Evolutionary conservation across 2,329 filamentous ascomycete species (phyloP).

Genomic region (Cercospora sesami): DNA sequence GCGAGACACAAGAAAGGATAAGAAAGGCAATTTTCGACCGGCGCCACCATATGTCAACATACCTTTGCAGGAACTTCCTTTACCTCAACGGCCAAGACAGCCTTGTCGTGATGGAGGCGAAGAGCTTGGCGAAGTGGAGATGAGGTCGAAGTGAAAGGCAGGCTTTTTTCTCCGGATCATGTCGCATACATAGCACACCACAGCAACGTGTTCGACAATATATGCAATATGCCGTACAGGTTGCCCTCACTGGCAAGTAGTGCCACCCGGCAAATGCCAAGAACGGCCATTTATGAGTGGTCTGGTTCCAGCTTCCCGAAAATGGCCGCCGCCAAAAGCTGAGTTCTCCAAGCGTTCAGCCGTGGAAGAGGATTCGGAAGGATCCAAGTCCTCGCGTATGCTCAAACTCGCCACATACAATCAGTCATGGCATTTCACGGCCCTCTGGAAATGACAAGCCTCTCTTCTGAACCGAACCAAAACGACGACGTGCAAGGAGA

Average conservation of each 20-base stretch:
- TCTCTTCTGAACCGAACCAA: neutral
- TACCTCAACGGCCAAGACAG: neutral
- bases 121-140: neutral
- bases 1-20: neutral
- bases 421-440: neutral
- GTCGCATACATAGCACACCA: neutral
- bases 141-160: neutral
- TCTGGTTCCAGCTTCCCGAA: neutral
- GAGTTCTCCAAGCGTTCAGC: neutral
- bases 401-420: neutral
- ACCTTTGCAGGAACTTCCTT: neutral
- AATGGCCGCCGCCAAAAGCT: neutral
- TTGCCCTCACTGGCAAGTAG: neutral
- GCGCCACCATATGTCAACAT: slow-evolving; percentile 6
- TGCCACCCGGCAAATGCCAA: neutral
- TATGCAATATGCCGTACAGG: neutral
- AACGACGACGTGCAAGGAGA: neutral
- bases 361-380: neutral
- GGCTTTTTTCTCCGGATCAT: neutral
- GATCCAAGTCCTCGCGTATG: neutral
- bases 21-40: neutral
- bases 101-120: neutral
- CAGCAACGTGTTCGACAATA: neutral
- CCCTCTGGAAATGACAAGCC: neutral
- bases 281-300: neutral